Percentiles rank a stretch among this genome's conserved stretches.
These are phyloP conservation scores for Pseudocercospora musae DNA, from an alignment of 2,329 filamentous ascomycete genomes.

Conservation along the genomic window DNA sequence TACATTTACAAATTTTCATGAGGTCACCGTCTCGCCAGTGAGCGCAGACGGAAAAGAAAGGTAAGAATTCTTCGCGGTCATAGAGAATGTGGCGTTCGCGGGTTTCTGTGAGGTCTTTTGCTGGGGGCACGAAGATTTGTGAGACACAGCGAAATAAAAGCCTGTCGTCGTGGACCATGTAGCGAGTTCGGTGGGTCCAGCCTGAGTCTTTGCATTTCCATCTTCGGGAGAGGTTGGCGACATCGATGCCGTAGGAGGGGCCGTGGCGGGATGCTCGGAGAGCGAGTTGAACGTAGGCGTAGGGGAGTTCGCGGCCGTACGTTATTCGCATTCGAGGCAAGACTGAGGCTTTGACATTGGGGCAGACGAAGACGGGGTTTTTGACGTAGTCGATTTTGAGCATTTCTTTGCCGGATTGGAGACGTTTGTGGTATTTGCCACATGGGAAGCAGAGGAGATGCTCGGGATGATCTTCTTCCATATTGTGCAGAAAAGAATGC, in stretches of 20 bases:
- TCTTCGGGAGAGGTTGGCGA: conserved; percentile 49
- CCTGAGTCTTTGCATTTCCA: conserved; percentile 51
- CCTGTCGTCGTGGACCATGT: conserved; percentile 50
- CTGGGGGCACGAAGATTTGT: conserved; percentile 51
- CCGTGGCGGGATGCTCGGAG: conserved; percentile 50
- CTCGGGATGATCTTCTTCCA: conserved; percentile 52
- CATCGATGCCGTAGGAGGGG: conserved; percentile 47
- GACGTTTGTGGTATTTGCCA: conserved; percentile 53
- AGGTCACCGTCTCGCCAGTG: conserved; percentile 62
- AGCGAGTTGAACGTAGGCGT: conserved; percentile 58
- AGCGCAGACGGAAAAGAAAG: conserved; percentile 60
- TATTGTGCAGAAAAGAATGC: conserved; percentile 49
- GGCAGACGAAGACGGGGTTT: conserved; percentile 58
- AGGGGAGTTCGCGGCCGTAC: conserved; percentile 55
- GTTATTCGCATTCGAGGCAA: conserved; percentile 54
- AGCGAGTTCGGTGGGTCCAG: conserved; percentile 57
- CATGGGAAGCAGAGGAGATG: conserved; percentile 61
- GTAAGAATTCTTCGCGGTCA: conserved; percentile 58
- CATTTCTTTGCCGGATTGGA: conserved; percentile 51
- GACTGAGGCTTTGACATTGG: conserved; percentile 50
- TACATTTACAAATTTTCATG: conserved; percentile 60
- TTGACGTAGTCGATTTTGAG: conserved; percentile 53
- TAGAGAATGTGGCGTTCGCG: conserved; percentile 56
- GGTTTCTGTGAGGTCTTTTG: conserved; percentile 47
- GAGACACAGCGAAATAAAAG: conserved; percentile 59